These are phyloP conservation scores for Yamadazyma spencermartinsiae DNA, from an alignment of 1,139 yeast species.

Conservation along the genomic window DNA sequence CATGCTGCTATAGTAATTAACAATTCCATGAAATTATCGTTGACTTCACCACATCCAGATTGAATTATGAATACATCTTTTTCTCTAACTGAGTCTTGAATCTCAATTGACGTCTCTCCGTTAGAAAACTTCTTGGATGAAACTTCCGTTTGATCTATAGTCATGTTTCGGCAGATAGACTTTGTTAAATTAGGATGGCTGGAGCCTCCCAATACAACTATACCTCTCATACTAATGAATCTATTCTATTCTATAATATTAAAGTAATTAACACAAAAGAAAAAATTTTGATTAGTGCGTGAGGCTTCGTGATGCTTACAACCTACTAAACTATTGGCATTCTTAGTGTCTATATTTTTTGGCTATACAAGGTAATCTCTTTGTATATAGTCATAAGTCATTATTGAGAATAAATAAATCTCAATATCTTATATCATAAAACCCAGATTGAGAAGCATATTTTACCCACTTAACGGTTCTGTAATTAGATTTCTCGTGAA, in stretches of 20 bases:
- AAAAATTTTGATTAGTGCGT: not conserved
- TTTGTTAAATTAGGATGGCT: conserved; percentile 67
- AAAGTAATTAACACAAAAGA: not conserved
- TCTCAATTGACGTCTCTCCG: conserved; percentile 88
- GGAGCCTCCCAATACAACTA: conserved; percentile 75
- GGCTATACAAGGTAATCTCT: not conserved
- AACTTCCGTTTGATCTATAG: conserved; percentile 61
- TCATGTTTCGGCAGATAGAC: conserved; percentile 62
- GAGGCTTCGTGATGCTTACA: not conserved
- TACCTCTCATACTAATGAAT: conserved; percentile 79
- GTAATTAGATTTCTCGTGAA: conserved; percentile 65
- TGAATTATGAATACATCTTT: conserved; percentile 89
- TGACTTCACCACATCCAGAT: conserved; percentile 84
- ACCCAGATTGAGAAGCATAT: conserved; percentile 72
- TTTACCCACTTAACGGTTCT: conserved; percentile 86
- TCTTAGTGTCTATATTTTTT: not conserved
- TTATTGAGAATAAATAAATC: not conserved
- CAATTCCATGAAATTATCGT: conserved; percentile 87
- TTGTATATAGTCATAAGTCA: not conserved
- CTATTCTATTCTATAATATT: too few relatives aligned
- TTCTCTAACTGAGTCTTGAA: conserved; percentile 84
- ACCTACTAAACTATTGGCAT: too few relatives aligned
- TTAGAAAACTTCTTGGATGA: conserved; percentile 63
- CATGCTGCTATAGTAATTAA: conserved; percentile 91
- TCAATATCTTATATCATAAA: conserved; percentile 73